These are phyloP conservation scores for Debaryomyces prosopidis DNA, from an alignment of 805 yeast genomes.

Conservation along the genomic window DNA sequence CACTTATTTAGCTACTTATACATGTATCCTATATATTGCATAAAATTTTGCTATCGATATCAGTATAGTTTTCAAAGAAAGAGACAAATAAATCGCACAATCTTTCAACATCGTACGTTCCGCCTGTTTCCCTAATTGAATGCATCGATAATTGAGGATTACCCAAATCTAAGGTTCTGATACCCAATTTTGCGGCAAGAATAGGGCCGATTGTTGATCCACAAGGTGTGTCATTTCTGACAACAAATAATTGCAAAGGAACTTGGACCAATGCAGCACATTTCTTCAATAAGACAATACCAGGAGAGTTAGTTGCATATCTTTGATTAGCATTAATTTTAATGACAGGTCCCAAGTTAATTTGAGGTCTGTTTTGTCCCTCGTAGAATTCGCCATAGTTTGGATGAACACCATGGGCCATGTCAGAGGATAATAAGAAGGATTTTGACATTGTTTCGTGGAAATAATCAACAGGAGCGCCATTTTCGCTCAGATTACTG, in stretches of 20 bases:
- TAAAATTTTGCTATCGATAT: conserved; percentile 27
- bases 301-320: conserved; percentile 91
- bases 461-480: conserved; percentile 31
- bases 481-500: conserved; percentile 16
- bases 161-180: conserved; percentile 86
- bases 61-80: conserved; percentile 48
- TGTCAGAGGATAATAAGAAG: conserved; percentile 88
- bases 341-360: conserved; percentile 90
- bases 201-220: conserved; percentile 98
- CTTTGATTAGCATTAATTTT: conserved; percentile 94
- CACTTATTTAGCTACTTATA: conserved; percentile 7
- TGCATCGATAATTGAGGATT: conserved; percentile 94
- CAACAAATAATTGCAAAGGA: conserved; percentile 94
- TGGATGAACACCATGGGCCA: conserved; percentile 97
- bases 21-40: conserved; percentile 15
- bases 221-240: conserved; percentile 88
- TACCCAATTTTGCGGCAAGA: conserved; percentile 81
- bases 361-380: conserved; percentile 69
- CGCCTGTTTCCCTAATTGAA: conserved; percentile 89
- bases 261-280: conserved; percentile 66
- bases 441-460: conserved; percentile 70
- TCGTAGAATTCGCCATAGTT: conserved; percentile 81
- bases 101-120: conserved; percentile 66
- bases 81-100: conserved; percentile 62
- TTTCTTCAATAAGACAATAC: conserved; percentile 73